Conservation (phyloP, 352 stramenopile species). For the Phytophthora citricola region DNA sequence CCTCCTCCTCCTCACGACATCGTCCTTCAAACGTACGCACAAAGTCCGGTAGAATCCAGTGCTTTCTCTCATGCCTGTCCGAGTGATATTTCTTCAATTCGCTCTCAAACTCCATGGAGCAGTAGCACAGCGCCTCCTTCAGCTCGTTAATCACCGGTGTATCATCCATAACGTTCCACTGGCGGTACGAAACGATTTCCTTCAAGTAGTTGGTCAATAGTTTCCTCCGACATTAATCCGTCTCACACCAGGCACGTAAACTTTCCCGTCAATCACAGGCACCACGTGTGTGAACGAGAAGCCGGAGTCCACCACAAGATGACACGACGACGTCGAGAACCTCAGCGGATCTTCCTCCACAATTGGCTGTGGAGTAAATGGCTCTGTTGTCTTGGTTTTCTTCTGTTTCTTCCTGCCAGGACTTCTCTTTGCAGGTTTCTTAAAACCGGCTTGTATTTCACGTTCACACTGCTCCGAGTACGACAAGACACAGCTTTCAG, state of each 20-base stretch:
- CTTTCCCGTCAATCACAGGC: constrained; percentile 82
- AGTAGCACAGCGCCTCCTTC: constrained; percentile 92
- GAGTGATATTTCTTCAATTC: constrained; percentile 71
- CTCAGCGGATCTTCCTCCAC: constrained; percentile 28
- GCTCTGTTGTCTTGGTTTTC: background rate
- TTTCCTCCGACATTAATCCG: constrained; percentile 94
- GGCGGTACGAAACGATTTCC: constrained; percentile 95
- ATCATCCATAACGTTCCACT: constrained; percentile 97
- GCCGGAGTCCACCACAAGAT: constrained; percentile 93
- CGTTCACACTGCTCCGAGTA: constrained; percentile 51
- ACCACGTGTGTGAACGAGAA: constrained; percentile 97
- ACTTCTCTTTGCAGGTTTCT: constrained; percentile 28
- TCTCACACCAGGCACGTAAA: constrained; percentile 57
- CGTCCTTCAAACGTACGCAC: constrained; percentile 70
- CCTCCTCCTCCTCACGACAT: constrained; percentile 31
- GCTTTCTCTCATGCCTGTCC: constrained; percentile 42
- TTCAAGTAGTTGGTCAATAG: constrained; percentile 98
- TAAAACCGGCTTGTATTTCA: constrained; percentile 22
- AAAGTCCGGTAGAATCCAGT: constrained; percentile 89
- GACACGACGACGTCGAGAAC: constrained; percentile 64
- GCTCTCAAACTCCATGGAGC: constrained; percentile 85
- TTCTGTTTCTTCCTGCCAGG: constrained; percentile 25
- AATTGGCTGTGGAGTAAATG: background rate
- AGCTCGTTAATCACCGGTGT: constrained; percentile 76
- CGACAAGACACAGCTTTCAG: constrained; percentile 72